Percentiles rank a stretch among this genome's conserved stretches.
Evolutionary conservation across 2,329 filamentous ascomycete genomes (phyloP).

Genomic region (Didymella glomerata): DNA sequence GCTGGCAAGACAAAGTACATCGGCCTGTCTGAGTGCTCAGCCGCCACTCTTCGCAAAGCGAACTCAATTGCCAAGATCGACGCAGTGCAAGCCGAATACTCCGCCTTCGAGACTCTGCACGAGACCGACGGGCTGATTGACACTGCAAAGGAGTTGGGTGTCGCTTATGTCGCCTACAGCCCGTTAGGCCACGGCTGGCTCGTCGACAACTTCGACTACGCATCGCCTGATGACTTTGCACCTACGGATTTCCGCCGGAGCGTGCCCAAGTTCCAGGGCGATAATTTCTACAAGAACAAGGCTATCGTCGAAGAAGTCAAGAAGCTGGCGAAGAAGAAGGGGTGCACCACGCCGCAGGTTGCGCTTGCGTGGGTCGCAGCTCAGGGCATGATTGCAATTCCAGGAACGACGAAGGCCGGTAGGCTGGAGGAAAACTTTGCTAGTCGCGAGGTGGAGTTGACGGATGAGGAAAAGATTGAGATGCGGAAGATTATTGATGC

Average conservation of each 20-base stretch:
- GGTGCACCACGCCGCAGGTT: slow-evolving; percentile 64
- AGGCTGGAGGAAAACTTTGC: slow-evolving; percentile 36
- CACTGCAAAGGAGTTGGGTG: slow-evolving; percentile 51
- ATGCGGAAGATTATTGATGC: slow-evolving; percentile 31
- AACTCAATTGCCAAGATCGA: slow-evolving; percentile 55
- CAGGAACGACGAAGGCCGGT: slow-evolving; percentile 50
- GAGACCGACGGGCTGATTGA: slow-evolving; percentile 49
- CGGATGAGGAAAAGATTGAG: slow-evolving; percentile 31
- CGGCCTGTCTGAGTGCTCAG: slow-evolving; percentile 56
- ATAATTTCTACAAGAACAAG: slow-evolving; percentile 46
- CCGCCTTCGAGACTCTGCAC: slow-evolving; percentile 56
- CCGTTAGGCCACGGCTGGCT: slow-evolving; percentile 46
- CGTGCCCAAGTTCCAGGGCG: slow-evolving; percentile 54
- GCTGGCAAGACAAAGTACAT: slow-evolving; percentile 60
- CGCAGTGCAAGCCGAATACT: slow-evolving; percentile 61
- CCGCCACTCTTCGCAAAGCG: slow-evolving; percentile 58
- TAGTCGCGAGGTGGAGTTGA: slow-evolving; percentile 33
- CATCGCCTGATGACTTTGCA: slow-evolving; percentile 56
- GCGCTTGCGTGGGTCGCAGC: slow-evolving; percentile 50
- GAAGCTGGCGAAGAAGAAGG: slow-evolving; percentile 54
- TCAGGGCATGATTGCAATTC: slow-evolving; percentile 63
- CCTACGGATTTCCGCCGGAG: slow-evolving; percentile 43
- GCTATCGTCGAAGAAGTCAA: slow-evolving; percentile 39
- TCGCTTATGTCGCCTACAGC: slow-evolving; percentile 46
- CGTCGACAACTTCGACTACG: slow-evolving; percentile 32